These are phyloP conservation scores for Tetraselmis striata DNA, from an alignment of 139 green algal species.

Conservation along the genomic window DNA sequence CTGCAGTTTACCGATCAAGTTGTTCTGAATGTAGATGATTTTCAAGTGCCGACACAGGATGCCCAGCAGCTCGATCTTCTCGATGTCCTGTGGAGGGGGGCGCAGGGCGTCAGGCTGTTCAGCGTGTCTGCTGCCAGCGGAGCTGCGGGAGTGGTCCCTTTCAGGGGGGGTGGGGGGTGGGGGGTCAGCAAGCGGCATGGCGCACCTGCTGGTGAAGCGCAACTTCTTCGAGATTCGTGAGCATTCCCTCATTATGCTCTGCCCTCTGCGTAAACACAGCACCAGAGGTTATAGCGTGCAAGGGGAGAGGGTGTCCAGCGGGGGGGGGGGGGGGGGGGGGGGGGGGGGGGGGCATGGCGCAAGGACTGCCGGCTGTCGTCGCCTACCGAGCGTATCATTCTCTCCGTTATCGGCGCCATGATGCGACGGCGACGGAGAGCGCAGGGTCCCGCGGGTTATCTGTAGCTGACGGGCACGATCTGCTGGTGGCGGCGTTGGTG, in stretches of 20 bases:
- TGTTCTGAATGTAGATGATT: constrained; percentile 91
- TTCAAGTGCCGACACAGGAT: constrained; percentile 68
- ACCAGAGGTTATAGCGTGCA: background rate
- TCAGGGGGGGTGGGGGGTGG: no score
- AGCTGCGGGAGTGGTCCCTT: no score
- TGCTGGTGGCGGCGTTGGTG: no score
- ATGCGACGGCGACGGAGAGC: background rate
- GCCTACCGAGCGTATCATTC: background rate
- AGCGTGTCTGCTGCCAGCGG: no score
- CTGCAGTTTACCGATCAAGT: constrained; percentile 80
- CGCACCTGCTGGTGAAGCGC: constrained; percentile 62
- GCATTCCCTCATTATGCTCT: constrained; percentile 82
- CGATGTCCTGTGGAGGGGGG: constrained; percentile 69
- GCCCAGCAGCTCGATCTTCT: constrained; percentile 75
- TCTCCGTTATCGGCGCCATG: background rate
- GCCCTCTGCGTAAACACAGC: constrained; percentile 39
- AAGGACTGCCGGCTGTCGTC: background rate
- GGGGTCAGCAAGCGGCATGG: no score
- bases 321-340: no score
- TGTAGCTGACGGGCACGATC: no score
- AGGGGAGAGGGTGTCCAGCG: background rate
- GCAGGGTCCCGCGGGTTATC: background rate
- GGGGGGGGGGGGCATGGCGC: no score
- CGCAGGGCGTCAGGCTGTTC: no score
- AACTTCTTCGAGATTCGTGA: constrained; percentile 83